phyloP scores from a whole-genome alignment of 1,284 basidiomycete genomes.

The Rhodotorula mucilaginosa region DNA sequence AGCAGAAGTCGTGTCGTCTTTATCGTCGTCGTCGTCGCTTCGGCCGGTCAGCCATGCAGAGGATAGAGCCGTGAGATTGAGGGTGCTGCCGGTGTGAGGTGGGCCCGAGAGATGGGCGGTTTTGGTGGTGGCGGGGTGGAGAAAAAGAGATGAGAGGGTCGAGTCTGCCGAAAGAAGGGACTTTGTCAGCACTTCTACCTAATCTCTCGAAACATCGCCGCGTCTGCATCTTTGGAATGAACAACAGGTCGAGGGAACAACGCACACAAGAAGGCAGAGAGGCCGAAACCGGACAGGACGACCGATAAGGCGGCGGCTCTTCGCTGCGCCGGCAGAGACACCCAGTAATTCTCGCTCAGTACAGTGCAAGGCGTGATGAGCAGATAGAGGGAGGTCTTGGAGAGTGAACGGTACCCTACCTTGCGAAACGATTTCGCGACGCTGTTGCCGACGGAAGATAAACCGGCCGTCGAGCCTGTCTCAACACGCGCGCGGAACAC shows the following conservation, averaged over 20 bases:
- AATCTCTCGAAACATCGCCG: no score
- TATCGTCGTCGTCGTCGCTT: neutral
- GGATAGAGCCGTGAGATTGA: no score
- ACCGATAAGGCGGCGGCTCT: constrained; percentile 48
- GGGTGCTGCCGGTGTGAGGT: no score
- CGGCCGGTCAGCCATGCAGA: no score
- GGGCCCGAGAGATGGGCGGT: neutral
- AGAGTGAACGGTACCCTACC: constrained; percentile 4
- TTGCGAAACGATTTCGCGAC: constrained; percentile 35
- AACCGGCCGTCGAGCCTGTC: constrained; percentile 31
- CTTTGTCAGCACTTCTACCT: no score
- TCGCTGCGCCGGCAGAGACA: no score
- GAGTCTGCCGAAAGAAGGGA: constrained; percentile 39
- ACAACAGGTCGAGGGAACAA: no score
- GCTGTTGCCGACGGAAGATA: constrained; percentile 27
- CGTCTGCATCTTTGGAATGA: no score
- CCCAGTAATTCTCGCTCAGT: no score
- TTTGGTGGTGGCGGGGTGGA: neutral
- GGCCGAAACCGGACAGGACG: constrained; percentile 49
- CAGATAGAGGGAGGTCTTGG: no score
- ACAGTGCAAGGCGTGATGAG: no score
- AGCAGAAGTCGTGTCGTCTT: constrained; percentile 44
- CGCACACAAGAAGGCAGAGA: constrained; percentile 49
- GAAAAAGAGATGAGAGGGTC: constrained; percentile 25
- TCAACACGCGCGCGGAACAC: no score